Evolutionary conservation across 441 rosid species (phyloP), one percentile per base, ranked within the genome.

Genomic region (Lagerstroemia fauriei): DNA sequence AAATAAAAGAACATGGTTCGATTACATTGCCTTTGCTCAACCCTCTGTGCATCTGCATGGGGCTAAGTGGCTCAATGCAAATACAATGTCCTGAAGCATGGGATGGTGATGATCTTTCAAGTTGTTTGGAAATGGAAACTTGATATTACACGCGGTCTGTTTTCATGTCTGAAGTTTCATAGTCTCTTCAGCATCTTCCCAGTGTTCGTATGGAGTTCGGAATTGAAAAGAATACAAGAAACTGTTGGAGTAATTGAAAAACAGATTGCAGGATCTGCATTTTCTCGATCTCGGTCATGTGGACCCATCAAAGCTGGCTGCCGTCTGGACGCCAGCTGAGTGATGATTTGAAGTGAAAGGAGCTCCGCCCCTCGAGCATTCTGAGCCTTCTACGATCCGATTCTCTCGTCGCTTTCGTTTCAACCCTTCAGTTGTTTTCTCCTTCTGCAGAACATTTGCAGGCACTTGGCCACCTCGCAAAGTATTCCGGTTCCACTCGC

Each of bases 361-460:
- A 66, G 71, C 71, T 66, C 68, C 68, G 41, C 18, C 6, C 6
- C 29, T 66, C 34, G 17, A 31, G 41, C 71, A 66, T 16, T 10
- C 4, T 18, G 11, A n/a, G 29, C 34, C 71, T 66, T 29, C 71
- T 66, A 66, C 29, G 25, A 24, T 7, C 73, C 18, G 20, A 18
- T 32, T 32, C 47, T 65, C 59, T n/a, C 34, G 61, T 14, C 59
- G 24, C 41, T 10, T 51, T 31, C 1, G 7, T 25, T 24, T 47
- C 18, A 38, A 16, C 34, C 59, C 18, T 74, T 34, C 6, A 22
- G 48, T 73, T 41, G 61, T 48, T n/a, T 74, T 31, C 77, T 48
- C 61, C 56, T 13, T 47, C 59, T 51, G 59, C 77, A 74, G 29
- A 74, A 48, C 59, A 48, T 4, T 38, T 74, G 77, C 77, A 74